These are phyloP conservation scores for Jaminaea rosea DNA, from an alignment of 1,284 basidiomycete genomes.

Conservation along the genomic window DNA sequence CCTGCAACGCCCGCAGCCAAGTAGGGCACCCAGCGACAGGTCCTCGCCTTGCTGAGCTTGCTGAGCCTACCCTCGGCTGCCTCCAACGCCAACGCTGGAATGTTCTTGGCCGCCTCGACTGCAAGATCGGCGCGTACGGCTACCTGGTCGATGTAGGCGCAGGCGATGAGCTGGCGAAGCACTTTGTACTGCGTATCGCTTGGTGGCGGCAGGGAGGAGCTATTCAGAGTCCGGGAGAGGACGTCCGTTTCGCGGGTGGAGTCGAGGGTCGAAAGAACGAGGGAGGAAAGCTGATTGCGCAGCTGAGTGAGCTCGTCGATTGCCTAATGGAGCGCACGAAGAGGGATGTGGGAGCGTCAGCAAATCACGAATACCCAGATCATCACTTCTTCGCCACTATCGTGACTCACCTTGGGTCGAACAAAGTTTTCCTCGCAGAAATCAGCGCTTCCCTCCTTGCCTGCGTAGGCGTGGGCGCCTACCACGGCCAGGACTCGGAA, in stretches of 20 bases:
- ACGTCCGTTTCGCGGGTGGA: slow-evolving; percentile 6
- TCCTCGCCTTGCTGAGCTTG: slow-evolving; percentile 56
- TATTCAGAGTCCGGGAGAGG: slow-evolving; percentile 6
- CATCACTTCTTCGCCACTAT: neutral
- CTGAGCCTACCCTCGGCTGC: neutral
- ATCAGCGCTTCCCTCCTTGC: slow-evolving; percentile 58
- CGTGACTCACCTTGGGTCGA: slow-evolving; percentile 64
- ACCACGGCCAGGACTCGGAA: slow-evolving; percentile 82
- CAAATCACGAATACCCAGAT: neutral
- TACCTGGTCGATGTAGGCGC: slow-evolving; percentile 91
- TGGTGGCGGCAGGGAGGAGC: slow-evolving; percentile 29
- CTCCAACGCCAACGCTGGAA: slow-evolving; percentile 8
- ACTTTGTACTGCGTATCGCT: slow-evolving; percentile 64
- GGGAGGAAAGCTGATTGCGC: slow-evolving; percentile 60
- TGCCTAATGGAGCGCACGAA: slow-evolving; percentile 52
- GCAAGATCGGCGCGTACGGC: slow-evolving; percentile 81
- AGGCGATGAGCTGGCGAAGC: slow-evolving; percentile 74
- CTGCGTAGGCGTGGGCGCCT: slow-evolving; percentile 89
- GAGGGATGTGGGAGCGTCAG: slow-evolving; percentile 4
- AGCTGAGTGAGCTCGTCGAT: slow-evolving; percentile 99
- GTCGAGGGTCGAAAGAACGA: slow-evolving; percentile 13
- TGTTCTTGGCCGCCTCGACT: slow-evolving; percentile 25
- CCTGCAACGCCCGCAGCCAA: slow-evolving; percentile 64
- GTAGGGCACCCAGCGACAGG: slow-evolving; percentile 73
- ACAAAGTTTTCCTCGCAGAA: slow-evolving; percentile 89